Evolutionary conservation across 1,284 basidiomycete species (phyloP).

Genomic region (Cutaneotrichosporon sp.): DNA sequence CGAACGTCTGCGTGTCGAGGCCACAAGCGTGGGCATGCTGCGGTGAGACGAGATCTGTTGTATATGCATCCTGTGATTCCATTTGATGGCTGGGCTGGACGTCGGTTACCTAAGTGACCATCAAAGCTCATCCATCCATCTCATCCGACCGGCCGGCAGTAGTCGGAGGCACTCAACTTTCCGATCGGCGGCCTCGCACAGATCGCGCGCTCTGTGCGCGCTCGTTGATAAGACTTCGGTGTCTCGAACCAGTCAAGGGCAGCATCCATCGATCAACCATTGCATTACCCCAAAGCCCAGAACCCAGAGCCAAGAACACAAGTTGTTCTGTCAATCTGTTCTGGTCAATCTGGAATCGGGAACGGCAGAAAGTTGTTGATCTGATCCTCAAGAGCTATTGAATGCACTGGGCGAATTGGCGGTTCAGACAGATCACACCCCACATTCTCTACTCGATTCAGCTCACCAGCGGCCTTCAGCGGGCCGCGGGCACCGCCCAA

Average conservation of each 20-base stretch:
- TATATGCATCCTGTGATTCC: conserved; percentile 3
- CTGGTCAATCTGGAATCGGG: neutral
- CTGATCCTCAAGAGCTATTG: no score
- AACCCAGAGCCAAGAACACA: no score
- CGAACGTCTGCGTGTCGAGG: conserved; percentile 70
- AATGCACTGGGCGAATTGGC: neutral
- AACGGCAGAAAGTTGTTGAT: neutral
- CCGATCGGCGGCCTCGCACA: neutral
- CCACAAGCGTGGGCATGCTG: conserved; percentile 58
- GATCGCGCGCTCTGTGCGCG: neutral
- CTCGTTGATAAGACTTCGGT: neutral
- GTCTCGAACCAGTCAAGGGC: neutral
- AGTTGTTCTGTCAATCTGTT: no score
- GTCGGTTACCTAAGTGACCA: neutral
- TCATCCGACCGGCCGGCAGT: neutral
- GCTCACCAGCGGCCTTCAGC: no score
- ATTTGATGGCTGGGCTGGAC: neutral
- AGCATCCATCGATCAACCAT: no score
- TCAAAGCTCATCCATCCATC: neutral
- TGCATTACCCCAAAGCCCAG: no score
- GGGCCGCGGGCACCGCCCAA: no score
- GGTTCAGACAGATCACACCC: neutral
- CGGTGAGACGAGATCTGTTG: conserved; percentile 10
- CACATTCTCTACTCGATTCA: neutral
- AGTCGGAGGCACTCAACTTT: neutral